Percentiles rank a stretch among this genome's conserved stretches.
Evolutionary conservation across 257 asterid species (phyloP).

Genomic region (Echium plantagineum): DNA sequence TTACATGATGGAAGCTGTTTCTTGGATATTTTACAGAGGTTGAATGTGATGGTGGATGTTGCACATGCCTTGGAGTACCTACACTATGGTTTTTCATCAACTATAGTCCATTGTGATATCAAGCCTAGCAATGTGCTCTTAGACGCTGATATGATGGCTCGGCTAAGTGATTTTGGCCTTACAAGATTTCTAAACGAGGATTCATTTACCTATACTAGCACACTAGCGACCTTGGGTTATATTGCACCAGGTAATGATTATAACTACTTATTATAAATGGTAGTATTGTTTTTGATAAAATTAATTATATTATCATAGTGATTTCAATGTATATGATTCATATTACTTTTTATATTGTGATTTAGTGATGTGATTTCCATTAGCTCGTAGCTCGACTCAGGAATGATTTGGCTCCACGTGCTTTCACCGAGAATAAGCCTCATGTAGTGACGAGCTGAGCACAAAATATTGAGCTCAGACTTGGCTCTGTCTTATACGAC

Average conservation of each 20-base stretch:
- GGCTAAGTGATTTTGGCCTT: constrained; percentile 5
- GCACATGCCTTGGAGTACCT: constrained; percentile 5
- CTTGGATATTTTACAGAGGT: constrained; percentile 1
- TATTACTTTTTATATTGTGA: too few species aligned
- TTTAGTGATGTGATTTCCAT: too few species aligned
- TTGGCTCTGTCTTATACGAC: too few species aligned
- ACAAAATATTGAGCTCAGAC: too few species aligned
- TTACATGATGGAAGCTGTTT: not conserved
- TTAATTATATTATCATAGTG: too few species aligned
- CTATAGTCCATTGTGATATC: constrained; percentile 4
- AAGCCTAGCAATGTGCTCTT: constrained; percentile 5
- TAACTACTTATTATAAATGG: too few species aligned
- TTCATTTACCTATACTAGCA: not conserved
- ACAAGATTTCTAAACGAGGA: not conserved
- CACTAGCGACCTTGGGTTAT: constrained; percentile 4
- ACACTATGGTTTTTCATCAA: not conserved
- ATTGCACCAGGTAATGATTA: constrained; percentile 4
- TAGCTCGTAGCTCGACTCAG: too few species aligned
- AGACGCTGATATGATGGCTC: constrained; percentile 2
- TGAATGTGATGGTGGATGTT: constrained; percentile 5
- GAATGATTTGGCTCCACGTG: not conserved
- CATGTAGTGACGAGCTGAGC: too few species aligned
- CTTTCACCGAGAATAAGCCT: not conserved
- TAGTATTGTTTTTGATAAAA: too few species aligned
- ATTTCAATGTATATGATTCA: too few species aligned